Conservation (phyloP, 805 yeast genomes). For the Candida maesae region DNA sequence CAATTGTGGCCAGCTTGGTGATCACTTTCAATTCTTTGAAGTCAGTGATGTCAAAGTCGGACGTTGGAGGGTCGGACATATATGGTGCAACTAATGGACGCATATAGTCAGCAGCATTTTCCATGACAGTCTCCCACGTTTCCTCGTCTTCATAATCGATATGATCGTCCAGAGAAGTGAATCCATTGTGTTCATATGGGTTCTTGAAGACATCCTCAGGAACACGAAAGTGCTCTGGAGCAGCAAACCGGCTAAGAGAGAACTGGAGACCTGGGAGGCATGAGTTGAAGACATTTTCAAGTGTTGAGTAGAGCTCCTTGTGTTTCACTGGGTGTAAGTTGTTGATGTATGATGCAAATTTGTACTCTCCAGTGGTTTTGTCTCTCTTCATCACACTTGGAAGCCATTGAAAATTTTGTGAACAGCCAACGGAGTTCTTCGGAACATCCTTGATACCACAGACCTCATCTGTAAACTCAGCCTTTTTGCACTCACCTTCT, state of each 20-base stretch:
- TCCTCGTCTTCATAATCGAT: neutral
- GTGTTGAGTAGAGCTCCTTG: constrained; percentile 1
- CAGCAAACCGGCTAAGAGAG: constrained; percentile 1
- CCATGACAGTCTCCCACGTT: neutral
- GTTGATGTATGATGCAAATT: constrained; percentile 9
- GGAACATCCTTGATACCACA: neutral
- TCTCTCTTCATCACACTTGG: constrained; percentile 2
- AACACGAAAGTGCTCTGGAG: constrained; percentile 7
- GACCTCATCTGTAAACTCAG: constrained; percentile 1
- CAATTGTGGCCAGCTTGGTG: constrained; percentile 11
- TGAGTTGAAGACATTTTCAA: constrained; percentile 3
- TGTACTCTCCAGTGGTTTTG: neutral
- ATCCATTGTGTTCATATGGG: neutral
- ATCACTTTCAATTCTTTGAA: constrained; percentile 7
- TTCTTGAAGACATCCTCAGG: neutral
- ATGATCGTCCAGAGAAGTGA: neutral
- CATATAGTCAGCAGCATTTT: constrained; percentile 1
- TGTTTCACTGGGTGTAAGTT: constrained; percentile 6
- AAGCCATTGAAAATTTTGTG: constrained; percentile 5
- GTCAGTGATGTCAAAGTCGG: constrained; percentile 1
- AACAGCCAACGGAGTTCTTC: neutral
- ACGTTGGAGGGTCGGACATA: constrained; percentile 1
- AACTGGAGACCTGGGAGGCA: constrained; percentile 6
- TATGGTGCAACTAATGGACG: constrained; percentile 2
- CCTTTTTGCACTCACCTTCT: neutral